These are phyloP conservation scores for Boletus eberwhitei DNA, from an alignment of 768 basidiomycete species.

Conservation along the genomic window DNA sequence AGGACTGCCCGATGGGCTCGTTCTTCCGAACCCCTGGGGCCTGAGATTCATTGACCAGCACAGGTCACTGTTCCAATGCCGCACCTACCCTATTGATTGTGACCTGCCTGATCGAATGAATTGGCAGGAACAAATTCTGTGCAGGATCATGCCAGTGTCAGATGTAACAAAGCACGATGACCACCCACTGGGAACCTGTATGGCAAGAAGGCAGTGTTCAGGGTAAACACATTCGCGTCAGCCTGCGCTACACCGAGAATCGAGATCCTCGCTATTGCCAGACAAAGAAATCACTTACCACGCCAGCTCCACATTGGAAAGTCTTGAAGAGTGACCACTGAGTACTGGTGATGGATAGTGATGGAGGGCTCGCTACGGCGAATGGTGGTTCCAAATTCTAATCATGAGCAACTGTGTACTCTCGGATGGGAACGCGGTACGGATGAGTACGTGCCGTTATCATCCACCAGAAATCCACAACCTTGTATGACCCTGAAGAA, in stretches of 20 bases:
- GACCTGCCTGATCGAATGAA: not conserved
- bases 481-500: not conserved
- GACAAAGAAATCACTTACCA: not conserved
- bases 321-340: no score
- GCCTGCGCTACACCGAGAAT: not conserved
- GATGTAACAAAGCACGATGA: not conserved
- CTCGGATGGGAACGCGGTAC: not conserved
- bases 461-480: not conserved
- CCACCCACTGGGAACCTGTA: not conserved
- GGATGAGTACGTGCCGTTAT: not conserved
- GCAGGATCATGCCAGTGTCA: not conserved
- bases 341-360: no score
- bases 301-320: not conserved
- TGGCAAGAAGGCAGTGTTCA: slow-evolving; percentile 7
- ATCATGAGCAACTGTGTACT: no score
- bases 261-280: not conserved
- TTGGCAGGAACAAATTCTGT: not conserved
- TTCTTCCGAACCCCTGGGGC: not conserved
- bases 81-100: no score
- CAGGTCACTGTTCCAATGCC: no score
- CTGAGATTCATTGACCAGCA: no score
- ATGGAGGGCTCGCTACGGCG: no score
- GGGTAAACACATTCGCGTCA: not conserved
- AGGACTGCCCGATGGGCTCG: not conserved
- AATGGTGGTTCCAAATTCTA: not conserved